Evolutionary conservation across 1,284 basidiomycete genomes (phyloP), one percentile per base, ranked within the genome.

Genomic region (Ceratobasidium theobromae): DNA sequence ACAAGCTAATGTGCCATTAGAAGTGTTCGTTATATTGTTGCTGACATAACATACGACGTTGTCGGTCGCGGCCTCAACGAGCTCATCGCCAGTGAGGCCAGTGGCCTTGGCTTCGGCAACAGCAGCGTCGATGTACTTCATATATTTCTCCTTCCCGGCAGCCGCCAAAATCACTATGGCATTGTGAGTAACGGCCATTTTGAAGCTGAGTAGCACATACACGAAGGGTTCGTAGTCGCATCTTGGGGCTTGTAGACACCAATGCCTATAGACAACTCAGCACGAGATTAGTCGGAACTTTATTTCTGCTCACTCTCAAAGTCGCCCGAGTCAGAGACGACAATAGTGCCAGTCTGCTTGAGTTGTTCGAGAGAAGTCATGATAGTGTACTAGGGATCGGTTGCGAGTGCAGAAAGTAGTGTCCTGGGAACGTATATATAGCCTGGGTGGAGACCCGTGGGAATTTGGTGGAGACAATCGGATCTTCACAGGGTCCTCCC

Each of bases 171-270:
- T 92, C 68, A 83, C 77, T 62, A 75, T 25, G 32, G 45, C n/a
- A 35, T 43, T 32, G 6, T 27, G 12, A 27, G 11, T 25, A n/a
- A 14, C 27, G 12, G 25, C 4, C 3, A 23, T 18, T 40, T 4
- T 4, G 11, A 32, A 16, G 3, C 4, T 28, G 28, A 58, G 46
- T 21, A 18, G 30, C 9, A 49, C 27, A 14, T 43, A 79, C 79
- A 79, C 54, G 91, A 94, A 30, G 95, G 95, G 82, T 98, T 98
- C 72, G 95, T 98, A 62, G 95, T 98, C 18, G 95, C 94, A 79
- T 91, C 89, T 81, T 93, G 92, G 72, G 94, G 94, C 81, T 95
- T 94, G 87, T 95, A 97, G 71, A 84, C 87, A 79, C 85, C 90
- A 80, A 95, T 95, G 69, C 84, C 89, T 91, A 75, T 67, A 66